Percentiles rank a stretch among this genome's conserved stretches.
Evolutionary conservation across 139 green algal genomes (phyloP).

Genomic region (Micractinium sp.): DNA sequence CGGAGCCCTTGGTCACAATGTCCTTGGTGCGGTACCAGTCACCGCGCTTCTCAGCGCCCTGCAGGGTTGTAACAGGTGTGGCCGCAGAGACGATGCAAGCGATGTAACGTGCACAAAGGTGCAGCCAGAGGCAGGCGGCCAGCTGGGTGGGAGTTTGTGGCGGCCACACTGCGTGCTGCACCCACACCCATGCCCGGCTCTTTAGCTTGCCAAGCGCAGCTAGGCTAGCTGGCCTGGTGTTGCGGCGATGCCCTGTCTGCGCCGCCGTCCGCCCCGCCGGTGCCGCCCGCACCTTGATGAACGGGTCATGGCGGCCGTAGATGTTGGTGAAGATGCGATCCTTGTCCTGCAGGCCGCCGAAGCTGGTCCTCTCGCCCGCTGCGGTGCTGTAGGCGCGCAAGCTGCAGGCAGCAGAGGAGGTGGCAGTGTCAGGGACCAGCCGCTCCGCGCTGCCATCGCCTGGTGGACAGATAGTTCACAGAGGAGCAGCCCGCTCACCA

Average conservation of each 20-base stretch:
- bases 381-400: slow-evolving; percentile 39
- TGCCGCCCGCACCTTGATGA: slow-evolving; percentile 75
- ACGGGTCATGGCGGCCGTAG: slow-evolving; percentile 90
- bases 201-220: no score
- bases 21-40: slow-evolving; percentile 95
- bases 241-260: neutral
- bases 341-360: slow-evolving; percentile 87
- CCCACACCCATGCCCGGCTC: no score
- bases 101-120: neutral
- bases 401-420: slow-evolving; percentile 16
- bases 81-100: neutral
- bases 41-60: slow-evolving; percentile 79
- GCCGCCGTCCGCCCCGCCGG: neutral
- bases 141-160: neutral
- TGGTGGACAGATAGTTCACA: neutral
- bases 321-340: slow-evolving; percentile 99
- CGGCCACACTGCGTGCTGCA: neutral
- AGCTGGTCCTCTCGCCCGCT: slow-evolving; percentile 25
- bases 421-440: neutral
- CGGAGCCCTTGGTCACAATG: slow-evolving; percentile 76
- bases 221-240: neutral
- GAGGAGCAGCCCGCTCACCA: neutral
- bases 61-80: neutral
- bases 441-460: neutral
- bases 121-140: neutral